Evolutionary conservation across 2,329 filamentous ascomycete genomes (phyloP).

Genomic region (Pestalotiopsis sp.): DNA sequence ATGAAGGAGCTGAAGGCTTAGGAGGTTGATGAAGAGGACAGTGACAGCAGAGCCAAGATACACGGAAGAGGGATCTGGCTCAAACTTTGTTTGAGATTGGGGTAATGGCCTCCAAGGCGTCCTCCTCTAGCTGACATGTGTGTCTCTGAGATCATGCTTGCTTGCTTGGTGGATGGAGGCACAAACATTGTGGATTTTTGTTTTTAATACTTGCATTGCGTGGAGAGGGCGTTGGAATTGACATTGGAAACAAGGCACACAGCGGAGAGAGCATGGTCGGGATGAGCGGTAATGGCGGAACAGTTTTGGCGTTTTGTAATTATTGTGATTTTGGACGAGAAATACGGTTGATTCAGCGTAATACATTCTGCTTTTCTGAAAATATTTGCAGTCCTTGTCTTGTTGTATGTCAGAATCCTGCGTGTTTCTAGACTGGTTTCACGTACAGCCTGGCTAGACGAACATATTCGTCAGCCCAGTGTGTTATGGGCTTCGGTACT

Average conservation of each 20-base stretch:
- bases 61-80: neutral
- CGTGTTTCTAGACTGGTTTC: no score
- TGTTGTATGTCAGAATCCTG: neutral
- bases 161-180: neutral
- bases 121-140: neutral
- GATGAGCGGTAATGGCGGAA: neutral
- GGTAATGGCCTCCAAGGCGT: neutral
- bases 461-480: no score
- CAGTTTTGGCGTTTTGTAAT: neutral
- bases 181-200: neutral
- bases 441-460: no score
- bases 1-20: constrained; percentile 60
- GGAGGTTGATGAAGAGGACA: constrained; percentile 6
- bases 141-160: neutral
- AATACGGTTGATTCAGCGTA: neutral
- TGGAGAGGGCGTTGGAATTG: neutral
- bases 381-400: neutral
- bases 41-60: neutral
- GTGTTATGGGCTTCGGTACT: no score
- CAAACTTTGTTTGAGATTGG: neutral
- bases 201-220: neutral
- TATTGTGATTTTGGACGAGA: neutral
- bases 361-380: neutral
- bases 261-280: no score
- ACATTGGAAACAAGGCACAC: no score